A percentile compares a stretch with the other conserved stretches of the same genome.
These are phyloP conservation scores for Botrytis porri DNA, from an alignment of 2,329 filamentous ascomycete genomes.

Conservation along the genomic window DNA sequence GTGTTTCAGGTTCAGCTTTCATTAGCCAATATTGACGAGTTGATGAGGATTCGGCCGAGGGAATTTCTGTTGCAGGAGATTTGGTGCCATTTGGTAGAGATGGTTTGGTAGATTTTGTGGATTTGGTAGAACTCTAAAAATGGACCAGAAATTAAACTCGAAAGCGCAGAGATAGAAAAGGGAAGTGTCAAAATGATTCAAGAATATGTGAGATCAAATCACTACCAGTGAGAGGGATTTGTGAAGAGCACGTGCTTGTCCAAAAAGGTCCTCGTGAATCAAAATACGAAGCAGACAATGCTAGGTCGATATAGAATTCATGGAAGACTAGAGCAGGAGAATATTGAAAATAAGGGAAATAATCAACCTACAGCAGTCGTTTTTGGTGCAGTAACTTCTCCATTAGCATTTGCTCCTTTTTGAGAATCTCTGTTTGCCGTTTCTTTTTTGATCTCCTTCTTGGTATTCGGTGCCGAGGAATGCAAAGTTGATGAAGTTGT, in stretches of 20 bases:
- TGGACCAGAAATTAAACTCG: conserved; percentile 4
- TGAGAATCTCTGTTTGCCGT: not conserved
- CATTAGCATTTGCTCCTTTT: conserved; percentile 15
- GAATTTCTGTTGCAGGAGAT: conserved; percentile 4
- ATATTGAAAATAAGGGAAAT: not conserved
- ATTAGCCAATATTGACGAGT: conserved; percentile 68
- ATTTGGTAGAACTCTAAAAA: conserved; percentile 18
- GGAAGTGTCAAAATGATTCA: not conserved
- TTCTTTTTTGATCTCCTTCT: conserved; percentile 20
- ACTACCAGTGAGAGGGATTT: not conserved
- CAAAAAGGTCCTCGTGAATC: not conserved
- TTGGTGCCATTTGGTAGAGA: conserved; percentile 17
- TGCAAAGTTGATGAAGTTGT: conserved; percentile 17
- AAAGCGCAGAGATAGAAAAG: not conserved
- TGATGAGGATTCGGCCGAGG: conserved; percentile 7
- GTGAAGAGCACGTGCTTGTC: not conserved
- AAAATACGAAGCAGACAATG: not conserved
- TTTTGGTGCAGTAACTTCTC: not conserved
- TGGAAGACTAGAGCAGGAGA: not conserved
- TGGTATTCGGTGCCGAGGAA: conserved; percentile 9
- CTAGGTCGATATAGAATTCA: not conserved
- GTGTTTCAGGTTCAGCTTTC: conserved; percentile 85
- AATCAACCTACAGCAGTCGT: conserved; percentile 1
- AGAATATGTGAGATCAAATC: not conserved
- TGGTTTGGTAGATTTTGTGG: conserved; percentile 8